Evolutionary conservation across 139 green algal species (phyloP).

Genomic region (Pleodorina starrii): DNA sequence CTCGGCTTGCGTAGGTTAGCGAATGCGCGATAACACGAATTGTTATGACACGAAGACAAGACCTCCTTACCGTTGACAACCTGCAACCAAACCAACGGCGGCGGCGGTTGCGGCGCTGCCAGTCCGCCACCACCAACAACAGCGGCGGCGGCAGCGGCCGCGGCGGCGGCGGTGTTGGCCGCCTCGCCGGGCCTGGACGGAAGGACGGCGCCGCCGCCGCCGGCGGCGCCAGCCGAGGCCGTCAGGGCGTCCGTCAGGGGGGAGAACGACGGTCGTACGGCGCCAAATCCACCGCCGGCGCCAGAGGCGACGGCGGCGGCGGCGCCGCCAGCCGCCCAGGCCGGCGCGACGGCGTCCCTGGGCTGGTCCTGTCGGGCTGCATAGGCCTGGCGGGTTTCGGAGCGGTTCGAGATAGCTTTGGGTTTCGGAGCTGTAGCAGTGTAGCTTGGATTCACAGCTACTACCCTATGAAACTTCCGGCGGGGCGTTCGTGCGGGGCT

Average conservation of each 20-base stretch:
- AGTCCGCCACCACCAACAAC: background rate
- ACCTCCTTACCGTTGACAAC: slow-evolving; percentile 33
- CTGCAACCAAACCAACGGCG: background rate
- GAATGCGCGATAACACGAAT: too few relatives aligned
- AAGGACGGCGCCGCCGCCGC: background rate
- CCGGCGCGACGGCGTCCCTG: background rate
- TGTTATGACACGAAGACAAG: too few relatives aligned
- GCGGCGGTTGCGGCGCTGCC: background rate
- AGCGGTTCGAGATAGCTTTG: too few relatives aligned
- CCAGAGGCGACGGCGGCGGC: background rate
- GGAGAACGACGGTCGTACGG: background rate
- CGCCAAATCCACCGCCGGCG: background rate
- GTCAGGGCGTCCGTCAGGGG: slow-evolving; percentile 18
- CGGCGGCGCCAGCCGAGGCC: background rate
- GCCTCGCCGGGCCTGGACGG: too few relatives aligned
- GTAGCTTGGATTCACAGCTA: too few relatives aligned
- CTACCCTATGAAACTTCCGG: too few relatives aligned
- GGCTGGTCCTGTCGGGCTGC: background rate
- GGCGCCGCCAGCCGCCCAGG: background rate
- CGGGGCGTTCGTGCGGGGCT: too few relatives aligned
- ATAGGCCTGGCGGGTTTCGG: slow-evolving; percentile 25
- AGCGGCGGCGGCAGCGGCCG: background rate
- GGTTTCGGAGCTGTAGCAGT: too few relatives aligned
- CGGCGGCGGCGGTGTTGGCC: background rate
- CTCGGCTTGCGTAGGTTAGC: too few relatives aligned